A percentile compares a stretch with the other conserved stretches of the same genome.
These are phyloP conservation scores for Teratosphaeriaceae sp. DNA, from an alignment of 2,329 filamentous ascomycete species.

Conservation along the genomic window DNA sequence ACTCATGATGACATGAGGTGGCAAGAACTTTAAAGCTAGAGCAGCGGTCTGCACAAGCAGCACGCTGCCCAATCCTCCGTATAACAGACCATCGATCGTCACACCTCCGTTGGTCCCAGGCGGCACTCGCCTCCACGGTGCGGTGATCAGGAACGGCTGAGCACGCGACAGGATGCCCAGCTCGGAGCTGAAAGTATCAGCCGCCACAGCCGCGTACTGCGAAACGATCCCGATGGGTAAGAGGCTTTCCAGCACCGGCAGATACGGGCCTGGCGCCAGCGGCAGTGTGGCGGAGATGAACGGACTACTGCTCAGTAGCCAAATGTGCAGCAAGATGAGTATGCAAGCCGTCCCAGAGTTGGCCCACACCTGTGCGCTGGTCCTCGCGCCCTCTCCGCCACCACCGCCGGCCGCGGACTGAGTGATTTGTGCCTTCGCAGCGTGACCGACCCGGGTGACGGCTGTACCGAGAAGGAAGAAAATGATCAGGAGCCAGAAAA, in stretches of 20 bases:
- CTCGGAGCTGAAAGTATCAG: constrained; percentile 93
- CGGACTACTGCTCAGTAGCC: constrained; percentile 30
- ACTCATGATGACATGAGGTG: constrained; percentile 15
- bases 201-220: constrained; percentile 78
- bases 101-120: constrained; percentile 93
- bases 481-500: constrained; percentile 72
- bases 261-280: constrained; percentile 33
- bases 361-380: constrained; percentile 81
- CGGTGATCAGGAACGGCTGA: constrained; percentile 79
- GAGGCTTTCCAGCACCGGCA: constrained; percentile 31
- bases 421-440: constrained; percentile 76
- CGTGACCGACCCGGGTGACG: constrained; percentile 76
- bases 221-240: constrained; percentile 44
- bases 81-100: constrained; percentile 60
- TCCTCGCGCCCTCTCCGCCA: constrained; percentile 76
- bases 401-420: constrained; percentile 62
- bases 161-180: constrained; percentile 79
- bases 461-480: constrained; percentile 84
- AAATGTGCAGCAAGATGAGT: constrained; percentile 47
- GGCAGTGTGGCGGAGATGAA: constrained; percentile 26
- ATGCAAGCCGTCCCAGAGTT: constrained; percentile 77
- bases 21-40: constrained; percentile 27
- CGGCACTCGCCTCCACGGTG: constrained; percentile 70
- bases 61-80: constrained; percentile 34
- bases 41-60: constrained; percentile 61